These are phyloP conservation scores for Apiospora phragmitis DNA, from an alignment of 2,329 filamentous ascomycete genomes.

Conservation along the genomic window DNA sequence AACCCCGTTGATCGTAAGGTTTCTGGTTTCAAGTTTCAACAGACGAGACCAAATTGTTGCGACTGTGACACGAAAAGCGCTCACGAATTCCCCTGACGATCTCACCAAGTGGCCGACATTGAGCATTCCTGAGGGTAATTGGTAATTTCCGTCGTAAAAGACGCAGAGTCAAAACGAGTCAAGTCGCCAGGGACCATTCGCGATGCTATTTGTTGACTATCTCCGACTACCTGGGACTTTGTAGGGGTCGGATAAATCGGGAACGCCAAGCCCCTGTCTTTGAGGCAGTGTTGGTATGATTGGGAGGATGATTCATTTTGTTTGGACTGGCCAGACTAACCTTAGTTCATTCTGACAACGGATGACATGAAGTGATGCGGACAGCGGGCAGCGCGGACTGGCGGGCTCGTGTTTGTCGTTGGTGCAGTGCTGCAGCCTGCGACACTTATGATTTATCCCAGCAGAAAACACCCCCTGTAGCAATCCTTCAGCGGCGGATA, in stretches of 20 bases:
- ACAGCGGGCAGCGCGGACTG: not conserved
- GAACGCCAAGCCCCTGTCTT: not conserved
- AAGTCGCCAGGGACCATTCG: not conserved
- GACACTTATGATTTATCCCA: not conserved
- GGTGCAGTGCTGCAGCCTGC: not conserved
- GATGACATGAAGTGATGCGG: not conserved
- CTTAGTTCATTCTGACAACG: slow-evolving; percentile 4
- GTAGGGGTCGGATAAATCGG: not conserved
- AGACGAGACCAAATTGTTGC: not conserved
- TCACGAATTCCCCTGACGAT: not conserved
- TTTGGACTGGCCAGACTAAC: not conserved
- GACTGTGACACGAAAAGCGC: not conserved
- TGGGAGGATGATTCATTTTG: not conserved
- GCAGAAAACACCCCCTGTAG: not conserved
- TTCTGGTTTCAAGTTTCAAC: slow-evolving; percentile 4
- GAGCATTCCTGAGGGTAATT: not conserved
- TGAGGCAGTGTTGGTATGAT: not conserved
- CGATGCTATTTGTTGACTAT: too few relatives aligned
- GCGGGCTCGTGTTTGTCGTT: not conserved
- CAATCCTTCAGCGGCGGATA: not conserved
- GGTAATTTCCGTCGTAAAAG: not conserved
- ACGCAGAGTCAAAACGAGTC: not conserved
- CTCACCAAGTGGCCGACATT: not conserved
- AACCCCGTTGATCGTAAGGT: not conserved
- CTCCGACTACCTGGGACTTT: not conserved